Evolutionary conservation across 1,284 basidiomycete genomes (phyloP), one percentile per base, ranked within the genome.

Genomic region (Ceratobasidium sp.): DNA sequence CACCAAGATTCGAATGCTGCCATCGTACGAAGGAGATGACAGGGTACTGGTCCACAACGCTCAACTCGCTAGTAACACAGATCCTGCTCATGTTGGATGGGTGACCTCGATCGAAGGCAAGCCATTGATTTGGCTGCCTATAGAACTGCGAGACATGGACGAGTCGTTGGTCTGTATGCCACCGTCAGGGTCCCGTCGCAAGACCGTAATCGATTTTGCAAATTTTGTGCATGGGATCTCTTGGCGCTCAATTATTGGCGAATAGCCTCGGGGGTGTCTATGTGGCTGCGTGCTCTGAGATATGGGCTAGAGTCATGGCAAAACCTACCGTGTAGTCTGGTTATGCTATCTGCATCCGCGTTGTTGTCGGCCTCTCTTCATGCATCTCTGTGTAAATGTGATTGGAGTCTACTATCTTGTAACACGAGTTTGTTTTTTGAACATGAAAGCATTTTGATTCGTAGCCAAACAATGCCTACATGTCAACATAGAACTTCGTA

Each of bases 1-100:
- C 28, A 28, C 78, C 79, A 13, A 60, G 26, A 3, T 72, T 33
- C 60, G 60, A 51, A 28, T 78, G 12, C 78, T 77, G 67, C 51
- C 73, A 23, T 46, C 67, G 12, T 26, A 39, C 7, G 71, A 77
- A 15, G 77, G 49, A 7, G 51, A n/a, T 20, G 18, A n/a, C 20
- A 53, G 20, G 20, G 2, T n/a, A 7, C 20, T 53, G 20, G 51
- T n/a, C 1, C 6, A 18, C 7, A 46, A 18, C 51, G 13, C 33
- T 55, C 51, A 53, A n/a, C 51, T 53, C 20, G 51, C 51, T 20
- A 4, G 51, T n/a, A 4, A 53, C 20, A 53, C n/a, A 20, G 15
- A n/a, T 6, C 1, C 6, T 6, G 4, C 15, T n/a, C 6, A 2
- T 7, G 51, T 20, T 15, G 58, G 26, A 1, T 61, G 58, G 58